Base-by-base conservation (phyloP, 352 stramenopile species). In the Aphanomyces astaci region DNA sequence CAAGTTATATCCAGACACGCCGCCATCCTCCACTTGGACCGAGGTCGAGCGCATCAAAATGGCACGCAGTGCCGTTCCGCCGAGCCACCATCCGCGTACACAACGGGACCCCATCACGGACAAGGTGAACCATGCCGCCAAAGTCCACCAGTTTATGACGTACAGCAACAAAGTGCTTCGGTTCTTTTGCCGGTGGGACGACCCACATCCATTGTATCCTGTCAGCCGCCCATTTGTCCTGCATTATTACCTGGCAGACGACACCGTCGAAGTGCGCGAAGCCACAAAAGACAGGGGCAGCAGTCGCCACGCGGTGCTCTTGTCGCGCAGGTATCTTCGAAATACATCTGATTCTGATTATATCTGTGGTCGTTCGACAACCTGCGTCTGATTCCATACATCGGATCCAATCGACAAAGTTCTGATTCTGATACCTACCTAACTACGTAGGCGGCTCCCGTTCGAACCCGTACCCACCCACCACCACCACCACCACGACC, bases 151-250 rank as follows among this genome's bases (percentile, higher is more conserved):
- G 73, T 92, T 92, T 68, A 80, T 89, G 66, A 76, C 86, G 40
- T 76, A 88, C 60, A 84, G 87, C 56, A 83, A 88, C 57, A 88
- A 95, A 32, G 89, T 97, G 27, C 78, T 98, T 51, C 77, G 89
- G 27, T 98, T 98, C 74, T 96, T 83, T 72, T 89, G 90, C 52
- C 87, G 86, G 10, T 98, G 93, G 89, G 82, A 89, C n/a, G 94
- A 98, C 67, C 76, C 77, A 28, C 86, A 97, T 52, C 84, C 86
- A 24, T 73, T 96, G 56, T 96, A 97, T 64, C 89, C 92, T 17
- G 89, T 95, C 54, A 95, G 81, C 68, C 78, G 86, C 19, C 75
- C 79, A 40, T 98, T 96, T 71, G 81, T 95, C 25, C 67, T 98
- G 25, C 88, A 97, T 72, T 98, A 96, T 73, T 98, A 96, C 72